These are phyloP conservation scores for Pezicula neosporulosa DNA, from an alignment of 2,329 filamentous ascomycete species.

Conservation along the genomic window DNA sequence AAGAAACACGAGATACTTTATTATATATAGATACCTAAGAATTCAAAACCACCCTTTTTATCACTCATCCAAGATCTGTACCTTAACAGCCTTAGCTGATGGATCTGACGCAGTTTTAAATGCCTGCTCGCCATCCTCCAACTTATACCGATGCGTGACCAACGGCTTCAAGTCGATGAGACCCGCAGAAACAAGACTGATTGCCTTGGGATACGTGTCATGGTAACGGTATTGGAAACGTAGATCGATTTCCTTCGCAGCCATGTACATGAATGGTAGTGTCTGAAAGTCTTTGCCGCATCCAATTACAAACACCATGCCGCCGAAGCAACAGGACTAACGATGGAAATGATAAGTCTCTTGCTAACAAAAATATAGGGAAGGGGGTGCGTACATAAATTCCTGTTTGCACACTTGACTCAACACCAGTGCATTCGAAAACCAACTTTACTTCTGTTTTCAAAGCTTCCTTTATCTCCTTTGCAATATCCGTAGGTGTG, in stretches of 20 bases:
- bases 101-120: constrained; percentile 87
- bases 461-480: constrained; percentile 65
- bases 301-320: constrained; percentile 95
- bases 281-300: constrained; percentile 94
- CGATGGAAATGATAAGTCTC: neutral
- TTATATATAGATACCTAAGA: too few relatives aligned
- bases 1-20: too few relatives aligned
- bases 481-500: constrained; percentile 63
- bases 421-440: constrained; percentile 95
- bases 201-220: constrained; percentile 56
- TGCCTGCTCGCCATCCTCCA: constrained; percentile 85
- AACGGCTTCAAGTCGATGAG: constrained; percentile 77
- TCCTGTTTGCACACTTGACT: constrained; percentile 79
- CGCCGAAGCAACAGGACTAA: constrained; percentile 64
- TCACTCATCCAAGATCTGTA: constrained; percentile 59
- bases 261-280: constrained; percentile 91
- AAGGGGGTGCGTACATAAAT: constrained; percentile 70
- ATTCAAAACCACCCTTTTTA: too few relatives aligned
- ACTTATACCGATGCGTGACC: constrained; percentile 80
- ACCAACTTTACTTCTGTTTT: constrained; percentile 76
- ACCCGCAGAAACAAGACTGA: constrained; percentile 62
- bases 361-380: neutral
- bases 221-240: constrained; percentile 96
- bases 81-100: constrained; percentile 92
- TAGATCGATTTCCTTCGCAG: constrained; percentile 86